Base-by-base conservation (phyloP, 139 green algal genomes). In the Coccomyxa sp. region DNA sequence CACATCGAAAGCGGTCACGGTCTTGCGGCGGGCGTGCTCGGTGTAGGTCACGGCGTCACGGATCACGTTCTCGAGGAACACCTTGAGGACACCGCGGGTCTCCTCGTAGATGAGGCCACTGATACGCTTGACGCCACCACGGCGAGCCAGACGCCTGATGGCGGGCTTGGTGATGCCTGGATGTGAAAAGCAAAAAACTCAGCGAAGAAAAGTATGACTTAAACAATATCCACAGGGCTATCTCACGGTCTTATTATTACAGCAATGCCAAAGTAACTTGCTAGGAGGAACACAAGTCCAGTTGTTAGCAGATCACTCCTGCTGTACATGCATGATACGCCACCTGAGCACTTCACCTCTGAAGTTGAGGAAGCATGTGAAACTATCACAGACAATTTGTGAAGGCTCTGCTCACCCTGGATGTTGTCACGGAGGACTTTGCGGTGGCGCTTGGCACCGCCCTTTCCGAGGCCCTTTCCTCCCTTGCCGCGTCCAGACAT, bases 1-100 rank as follows among this genome's bases (percentile, higher is more conserved):
- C 11, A 98, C 94, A 85, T 98, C 95, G 90, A 98, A 96, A 58
- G 95, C 95, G 60, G 95, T 98, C 63, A 98, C 95, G 31, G 96
- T 98, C 95, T 98, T 98, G 81, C 96, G 91, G 83, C 95, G 90
- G 78, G 95, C 96, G 93, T 98, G 95, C 94, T 99, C 95, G 68
- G 95, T 98, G 94, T 99, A 99, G 87, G 96, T 99, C 31, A 99
- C 96, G 30, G 95, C 93, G 85, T 98, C 95, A 82, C 95, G 91
- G 87, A 96, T 94, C 51, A 97, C 94, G 86, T 96, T 96, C 91
- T 97, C 94, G 68, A 97, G 91, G 91, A 97, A 98, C 76, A 96
- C 92, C 92, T 98, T 94, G 81, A 94, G 88, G 25, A 94, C 91
- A 84, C 85, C 91, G 77, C 92, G 88, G 83, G 92, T 95, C 91